Base-by-base conservation (phyloP, 768 basidiomycete species). In the Dentipellis fragilis region DNA sequence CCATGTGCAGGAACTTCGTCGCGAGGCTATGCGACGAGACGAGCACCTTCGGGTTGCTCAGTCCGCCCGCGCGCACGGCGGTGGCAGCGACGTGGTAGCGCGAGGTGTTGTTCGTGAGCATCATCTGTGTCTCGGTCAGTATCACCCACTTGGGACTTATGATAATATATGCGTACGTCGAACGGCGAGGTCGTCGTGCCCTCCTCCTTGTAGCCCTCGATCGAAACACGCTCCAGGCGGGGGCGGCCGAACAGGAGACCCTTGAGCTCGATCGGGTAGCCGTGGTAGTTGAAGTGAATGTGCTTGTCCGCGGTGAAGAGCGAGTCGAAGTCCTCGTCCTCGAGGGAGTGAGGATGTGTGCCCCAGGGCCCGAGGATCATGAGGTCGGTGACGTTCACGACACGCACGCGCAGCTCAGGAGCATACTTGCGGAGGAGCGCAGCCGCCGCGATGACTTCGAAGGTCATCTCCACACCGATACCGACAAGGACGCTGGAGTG, bases 351-450 rank as follows among this genome's bases (percentile, higher is more conserved):
- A 8, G 91, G 90, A 65, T 93, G 90, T 10, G 75, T 69, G 53
- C 85, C 87, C n/a, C 65, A 67, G 4, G 77, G 73, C 29, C 80
- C 79, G 45, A 96, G 78, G 56, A 93, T 84, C 81, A 96, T 86
- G 47, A 94, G 74, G 63, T 95, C 92, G 1, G 89, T 89, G 57
- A 95, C 85, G 61, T 95, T 94, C 56, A 94, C 83, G 55, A 94
- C 87, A 17, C 89, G 83, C 7, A 91, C 84, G 38, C 93, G 84
- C 23, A 96, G 77, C 9, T 77, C 76, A 2, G 88, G 83, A n/a
- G 75, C 74, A 21, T 79, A 70, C 63, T 81, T 80, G 62, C 85
- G 84, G 22, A 94, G 79, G 19, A 93, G 76, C 2, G 83, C 82
- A 0, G 89, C 87, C 0, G 93, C 92, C 2, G 89, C 86, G 64